phyloP scores from a whole-genome alignment of 2,329 filamentous ascomycete genomes.

The Metarhizium rileyi region DNA sequence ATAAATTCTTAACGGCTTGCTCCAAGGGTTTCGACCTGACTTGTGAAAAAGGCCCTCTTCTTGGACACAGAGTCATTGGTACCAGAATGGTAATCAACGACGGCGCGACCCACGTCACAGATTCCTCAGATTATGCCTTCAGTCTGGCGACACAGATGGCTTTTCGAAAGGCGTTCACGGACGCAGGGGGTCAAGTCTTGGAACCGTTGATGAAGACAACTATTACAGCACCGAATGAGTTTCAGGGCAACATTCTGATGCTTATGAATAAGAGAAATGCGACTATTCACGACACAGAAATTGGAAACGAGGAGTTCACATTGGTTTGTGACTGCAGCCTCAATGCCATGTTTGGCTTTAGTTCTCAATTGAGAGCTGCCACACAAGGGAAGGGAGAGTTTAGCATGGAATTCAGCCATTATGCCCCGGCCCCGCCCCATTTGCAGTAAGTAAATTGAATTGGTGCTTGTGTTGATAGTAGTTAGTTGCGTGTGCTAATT shows the following conservation, averaged over 20 bases:
- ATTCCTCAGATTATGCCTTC: constrained; percentile 96
- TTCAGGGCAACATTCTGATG: constrained; percentile 92
- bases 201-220: constrained; percentile 98
- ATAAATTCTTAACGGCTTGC: constrained; percentile 92
- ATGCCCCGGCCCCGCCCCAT: constrained; percentile 75
- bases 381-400: constrained; percentile 99
- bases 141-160: constrained; percentile 90
- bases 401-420: constrained; percentile 97
- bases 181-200: constrained; percentile 72
- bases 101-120: constrained; percentile 92
- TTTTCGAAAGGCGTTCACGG: constrained; percentile 85
- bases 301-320: constrained; percentile 88
- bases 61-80: constrained; percentile 89
- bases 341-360: constrained; percentile 98
- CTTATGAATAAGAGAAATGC: constrained; percentile 95
- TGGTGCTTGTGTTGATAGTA: not conserved
- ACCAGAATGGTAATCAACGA: constrained; percentile 89
- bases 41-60: constrained; percentile 77
- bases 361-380: constrained; percentile 77
- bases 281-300: constrained; percentile 90
- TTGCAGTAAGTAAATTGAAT: constrained; percentile 60
- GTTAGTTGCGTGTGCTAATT: not conserved
- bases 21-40: constrained; percentile 85
- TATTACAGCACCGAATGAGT: constrained; percentile 91
- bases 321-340: constrained; percentile 85